A percentile compares a stretch with the other conserved stretches of the same genome.
These are phyloP conservation scores for Stellera chamaejasme DNA, from an alignment of 345 rosid species.

Conservation along the genomic window DNA sequence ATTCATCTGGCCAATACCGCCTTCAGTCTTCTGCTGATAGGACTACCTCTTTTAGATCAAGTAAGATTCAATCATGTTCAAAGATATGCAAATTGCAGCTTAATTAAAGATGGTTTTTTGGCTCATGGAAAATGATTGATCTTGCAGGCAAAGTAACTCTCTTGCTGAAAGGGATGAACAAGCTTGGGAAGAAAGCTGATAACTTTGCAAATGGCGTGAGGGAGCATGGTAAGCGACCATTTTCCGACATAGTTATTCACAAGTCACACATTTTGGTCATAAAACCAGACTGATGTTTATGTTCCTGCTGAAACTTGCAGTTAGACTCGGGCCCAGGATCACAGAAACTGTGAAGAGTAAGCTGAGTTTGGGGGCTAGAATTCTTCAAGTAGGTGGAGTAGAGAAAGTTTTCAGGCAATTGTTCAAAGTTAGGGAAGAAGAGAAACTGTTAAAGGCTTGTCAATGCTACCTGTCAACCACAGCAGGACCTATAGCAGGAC, in stretches of 20 bases:
- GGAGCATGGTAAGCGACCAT: slow-evolving; percentile 39
- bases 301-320: slow-evolving; percentile 18
- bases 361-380: slow-evolving; percentile 30
- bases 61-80: slow-evolving; percentile 13
- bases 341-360: slow-evolving; percentile 41
- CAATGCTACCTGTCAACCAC: slow-evolving; percentile 57
- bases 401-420: slow-evolving; percentile 33
- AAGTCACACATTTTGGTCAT: neutral
- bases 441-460: slow-evolving; percentile 38
- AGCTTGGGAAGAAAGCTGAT: slow-evolving; percentile 36
- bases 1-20: slow-evolving; percentile 20
- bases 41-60: slow-evolving; percentile 24
- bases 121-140: slow-evolving; percentile 3
- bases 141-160: slow-evolving; percentile 28
- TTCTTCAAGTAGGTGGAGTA: slow-evolving; percentile 34
- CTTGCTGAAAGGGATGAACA: slow-evolving; percentile 35
- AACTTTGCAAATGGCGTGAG: slow-evolving; percentile 36
- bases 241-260: neutral
- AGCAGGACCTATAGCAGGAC: slow-evolving; percentile 48
- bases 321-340: slow-evolving; percentile 37
- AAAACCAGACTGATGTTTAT: neutral
- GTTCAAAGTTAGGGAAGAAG: slow-evolving; percentile 36
- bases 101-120: slow-evolving; percentile 7
- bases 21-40: slow-evolving; percentile 26
- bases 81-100: neutral